Evolutionary conservation across 1,284 basidiomycete species (phyloP).

Genomic region (Ganoderma boninense): DNA sequence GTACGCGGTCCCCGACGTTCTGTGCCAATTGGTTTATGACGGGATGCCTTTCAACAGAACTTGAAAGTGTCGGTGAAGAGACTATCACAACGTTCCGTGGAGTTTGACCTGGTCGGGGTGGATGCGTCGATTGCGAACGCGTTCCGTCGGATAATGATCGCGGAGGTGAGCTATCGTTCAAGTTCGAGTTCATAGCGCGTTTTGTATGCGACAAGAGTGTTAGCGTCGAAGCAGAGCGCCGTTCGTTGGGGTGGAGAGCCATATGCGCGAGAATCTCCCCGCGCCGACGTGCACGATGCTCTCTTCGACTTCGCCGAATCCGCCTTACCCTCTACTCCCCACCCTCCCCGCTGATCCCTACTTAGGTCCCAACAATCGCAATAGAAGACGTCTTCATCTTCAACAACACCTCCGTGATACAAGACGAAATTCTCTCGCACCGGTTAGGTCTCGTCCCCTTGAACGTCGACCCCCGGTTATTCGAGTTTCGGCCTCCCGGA

Average conservation of each 20-base stretch:
- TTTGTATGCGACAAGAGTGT: neutral
- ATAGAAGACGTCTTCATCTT: slow-evolving; percentile 95
- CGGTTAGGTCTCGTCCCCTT: slow-evolving; percentile 5
- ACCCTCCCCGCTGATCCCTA: neutral
- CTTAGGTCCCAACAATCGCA: slow-evolving; percentile 89
- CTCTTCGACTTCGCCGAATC: neutral
- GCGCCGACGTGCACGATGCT: neutral
- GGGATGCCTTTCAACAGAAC: slow-evolving; percentile 53
- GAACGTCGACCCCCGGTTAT: slow-evolving; percentile 4
- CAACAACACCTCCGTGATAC: slow-evolving; percentile 60
- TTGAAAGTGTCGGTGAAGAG: slow-evolving; percentile 79
- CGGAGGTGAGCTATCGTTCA: slow-evolving; percentile 73
- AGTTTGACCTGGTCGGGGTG: slow-evolving; percentile 96
- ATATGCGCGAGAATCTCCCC: neutral
- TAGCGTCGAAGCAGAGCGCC: neutral
- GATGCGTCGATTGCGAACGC: slow-evolving; percentile 98
- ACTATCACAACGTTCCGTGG: slow-evolving; percentile 83
- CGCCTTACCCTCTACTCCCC: neutral
- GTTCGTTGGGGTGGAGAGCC: neutral
- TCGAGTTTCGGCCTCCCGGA: slow-evolving; percentile 3
- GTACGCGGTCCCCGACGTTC: slow-evolving; percentile 51
- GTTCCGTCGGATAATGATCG: slow-evolving; percentile 90
- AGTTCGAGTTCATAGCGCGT: neutral
- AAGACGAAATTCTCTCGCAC: neutral
- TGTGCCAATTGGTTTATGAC: slow-evolving; percentile 7